Evolutionary conservation across 192 early-diverging fungal species (phyloP), one percentile per base, ranked within the genome.

Genomic region (Jimgerdemannia flammicorona): DNA sequence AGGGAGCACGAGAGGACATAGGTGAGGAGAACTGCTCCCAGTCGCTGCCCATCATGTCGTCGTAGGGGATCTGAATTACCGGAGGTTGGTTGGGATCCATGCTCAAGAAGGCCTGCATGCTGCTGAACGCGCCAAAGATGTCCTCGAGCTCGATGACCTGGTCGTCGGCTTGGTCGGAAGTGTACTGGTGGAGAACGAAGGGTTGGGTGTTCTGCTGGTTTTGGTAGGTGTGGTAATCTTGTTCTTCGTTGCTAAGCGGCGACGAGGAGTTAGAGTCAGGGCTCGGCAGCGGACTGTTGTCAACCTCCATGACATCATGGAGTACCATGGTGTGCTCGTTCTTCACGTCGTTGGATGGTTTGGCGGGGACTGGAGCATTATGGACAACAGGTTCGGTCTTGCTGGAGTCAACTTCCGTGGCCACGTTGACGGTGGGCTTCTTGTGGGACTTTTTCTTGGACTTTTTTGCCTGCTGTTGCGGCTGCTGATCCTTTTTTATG

Each of bases 121-220:
- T 29, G 65, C 75, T 75, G 66, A 79, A 77, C 2, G 76, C 54
- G n/a, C 74, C 78, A 74, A 84, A 77, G 20, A 71, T 79, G 29
- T 80, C 75, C 64, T 82, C 77, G 70, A 85, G 69, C 64, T 75
- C 67, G 54, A 85, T 67, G 6, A 78, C 74, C 65, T 80, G 79
- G 20, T 80, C 73, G 44, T 66, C 69, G 41, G 79, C 79, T 74
- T 85, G 84, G 69, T 85, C 84, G 42, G 76, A 83, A 4, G 84
- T 85, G 54, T 76, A 85, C 66, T 81, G 84, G 70, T 81, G 77
- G n/a, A 85, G 70, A n/a, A 74, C 65, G 70, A 75, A 85, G 59
- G 66, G 42, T 17, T 49, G 41, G 43, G 43, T 39, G 7, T 43
- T 18, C 67, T 40, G n/a, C 49, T 68, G 66, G 43, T 43, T 17